Percentiles rank a stretch among this genome's conserved stretches.
phyloP scores from a whole-genome alignment of 2,329 filamentous ascomycete genomes.

The Apiospora hydei region DNA sequence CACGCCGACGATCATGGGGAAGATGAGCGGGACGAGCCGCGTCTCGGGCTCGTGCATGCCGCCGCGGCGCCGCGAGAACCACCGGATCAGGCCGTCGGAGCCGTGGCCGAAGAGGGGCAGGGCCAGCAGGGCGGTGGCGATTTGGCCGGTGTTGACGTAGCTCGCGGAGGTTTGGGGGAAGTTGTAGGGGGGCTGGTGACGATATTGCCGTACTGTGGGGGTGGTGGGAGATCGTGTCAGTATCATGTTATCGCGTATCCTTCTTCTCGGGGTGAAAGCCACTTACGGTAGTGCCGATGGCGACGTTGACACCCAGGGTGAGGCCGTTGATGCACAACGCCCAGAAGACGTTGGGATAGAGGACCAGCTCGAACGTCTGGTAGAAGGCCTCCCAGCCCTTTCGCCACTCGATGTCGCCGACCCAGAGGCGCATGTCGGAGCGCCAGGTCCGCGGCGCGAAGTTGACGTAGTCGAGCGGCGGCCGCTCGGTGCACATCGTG shows the following conservation, averaged over 20 bases:
- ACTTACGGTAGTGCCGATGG: slow-evolving; percentile 46
- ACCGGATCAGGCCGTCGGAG: slow-evolving; percentile 46
- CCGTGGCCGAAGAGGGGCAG: slow-evolving; percentile 48
- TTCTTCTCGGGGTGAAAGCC: not conserved
- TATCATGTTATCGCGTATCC: not conserved
- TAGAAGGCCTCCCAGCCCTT: slow-evolving; percentile 35
- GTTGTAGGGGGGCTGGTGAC: slow-evolving; percentile 45
- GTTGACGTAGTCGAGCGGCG: slow-evolving; percentile 44
- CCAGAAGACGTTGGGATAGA: slow-evolving; percentile 53
- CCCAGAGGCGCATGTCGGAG: slow-evolving; percentile 48
- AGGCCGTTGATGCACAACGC: slow-evolving; percentile 48
- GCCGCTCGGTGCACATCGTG: slow-evolving; percentile 30
- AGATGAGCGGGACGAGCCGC: slow-evolving; percentile 44
- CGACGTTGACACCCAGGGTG: slow-evolving; percentile 50
- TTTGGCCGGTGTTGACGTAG: slow-evolving; percentile 50
- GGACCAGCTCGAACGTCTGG: slow-evolving; percentile 43
- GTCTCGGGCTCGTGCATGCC: slow-evolving; percentile 52
- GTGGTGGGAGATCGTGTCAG: not conserved
- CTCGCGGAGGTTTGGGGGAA: slow-evolving; percentile 44
- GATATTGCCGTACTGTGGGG: slow-evolving; percentile 42
- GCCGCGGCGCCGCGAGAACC: slow-evolving; percentile 43
- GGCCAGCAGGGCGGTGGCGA: slow-evolving; percentile 46
- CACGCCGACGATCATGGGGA: slow-evolving; percentile 48
- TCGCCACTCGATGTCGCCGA: slow-evolving; percentile 48
- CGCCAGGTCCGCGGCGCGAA: slow-evolving; percentile 45